Evolutionary conservation across 164 flowering plant genomes (phyloP).

Genomic region (Houttuynia cordata): DNA sequence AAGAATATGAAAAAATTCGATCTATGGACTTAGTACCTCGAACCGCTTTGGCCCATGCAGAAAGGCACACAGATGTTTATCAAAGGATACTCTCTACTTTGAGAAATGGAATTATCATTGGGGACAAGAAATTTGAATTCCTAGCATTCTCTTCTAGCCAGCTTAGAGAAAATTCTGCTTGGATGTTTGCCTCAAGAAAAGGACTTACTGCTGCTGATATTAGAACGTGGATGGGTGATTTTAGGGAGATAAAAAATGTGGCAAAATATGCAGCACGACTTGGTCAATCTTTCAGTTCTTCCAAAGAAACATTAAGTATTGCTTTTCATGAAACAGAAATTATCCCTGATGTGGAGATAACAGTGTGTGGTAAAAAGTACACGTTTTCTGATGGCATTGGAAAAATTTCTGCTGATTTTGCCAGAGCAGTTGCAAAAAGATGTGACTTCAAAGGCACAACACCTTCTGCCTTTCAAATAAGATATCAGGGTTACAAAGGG

Average conservation of each 20-base stretch:
- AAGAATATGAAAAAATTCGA: slow-evolving; percentile 48
- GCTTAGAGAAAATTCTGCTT: slow-evolving; percentile 61
- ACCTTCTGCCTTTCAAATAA: slow-evolving; percentile 82
- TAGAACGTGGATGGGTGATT: slow-evolving; percentile 77
- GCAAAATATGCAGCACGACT: slow-evolving; percentile 89
- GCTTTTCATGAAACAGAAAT: slow-evolving; percentile 29
- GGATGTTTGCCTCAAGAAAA: slow-evolving; percentile 76
- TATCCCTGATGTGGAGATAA: slow-evolving; percentile 45
- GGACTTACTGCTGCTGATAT: slow-evolving; percentile 50
- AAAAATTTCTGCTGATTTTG: slow-evolving; percentile 71
- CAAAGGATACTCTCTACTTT: slow-evolving; percentile 46
- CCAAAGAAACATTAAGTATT: slow-evolving; percentile 61
- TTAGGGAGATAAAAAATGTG: slow-evolving; percentile 59
- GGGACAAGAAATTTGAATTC: slow-evolving; percentile 75
- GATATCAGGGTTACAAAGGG: slow-evolving; percentile 89
- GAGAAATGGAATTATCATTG: slow-evolving; percentile 55
- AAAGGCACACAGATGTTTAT: slow-evolving; percentile 34
- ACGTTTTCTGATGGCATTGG: slow-evolving; percentile 94
- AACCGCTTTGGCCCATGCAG: slow-evolving; percentile 10
- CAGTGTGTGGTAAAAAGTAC: slow-evolving; percentile 20
- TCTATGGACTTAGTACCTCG: slow-evolving; percentile 48
- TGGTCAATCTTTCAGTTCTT: slow-evolving; percentile 86
- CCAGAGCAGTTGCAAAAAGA: slow-evolving; percentile 50
- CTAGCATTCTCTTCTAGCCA: slow-evolving; percentile 92
- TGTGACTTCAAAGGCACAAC: slow-evolving; percentile 28